phyloP scores from a whole-genome alignment of 2,329 filamentous ascomycete genomes.

The Colletotrichum spaethianum region DNA sequence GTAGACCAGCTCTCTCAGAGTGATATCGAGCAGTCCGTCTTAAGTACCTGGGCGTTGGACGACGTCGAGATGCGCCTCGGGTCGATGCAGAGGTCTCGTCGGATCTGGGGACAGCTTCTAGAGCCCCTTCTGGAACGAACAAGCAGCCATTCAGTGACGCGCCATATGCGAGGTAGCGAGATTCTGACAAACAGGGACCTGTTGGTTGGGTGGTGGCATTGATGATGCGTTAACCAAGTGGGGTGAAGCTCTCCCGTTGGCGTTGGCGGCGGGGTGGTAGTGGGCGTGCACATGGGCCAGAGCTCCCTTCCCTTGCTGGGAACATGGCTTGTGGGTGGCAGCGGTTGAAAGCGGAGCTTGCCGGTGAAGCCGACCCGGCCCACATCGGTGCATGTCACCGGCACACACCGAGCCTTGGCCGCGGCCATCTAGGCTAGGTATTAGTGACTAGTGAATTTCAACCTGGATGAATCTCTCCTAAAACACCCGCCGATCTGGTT shows the following conservation, averaged over 20 bases:
- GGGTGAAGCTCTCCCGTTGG: conserved; percentile 39
- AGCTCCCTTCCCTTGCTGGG: neutral
- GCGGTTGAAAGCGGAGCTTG: neutral
- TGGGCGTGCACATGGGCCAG: neutral
- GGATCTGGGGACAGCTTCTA: conserved; percentile 37
- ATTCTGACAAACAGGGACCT: conserved; percentile 41
- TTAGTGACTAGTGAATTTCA: neutral
- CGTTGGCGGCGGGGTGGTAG: conserved; percentile 15
- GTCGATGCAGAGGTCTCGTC: conserved; percentile 17
- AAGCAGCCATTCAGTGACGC: conserved; percentile 37
- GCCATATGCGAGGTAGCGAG: conserved; percentile 31
- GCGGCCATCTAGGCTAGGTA: neutral
- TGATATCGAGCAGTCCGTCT: conserved; percentile 21
- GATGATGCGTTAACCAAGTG: conserved; percentile 40
- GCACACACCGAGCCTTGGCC: neutral
- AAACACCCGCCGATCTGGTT: neutral
- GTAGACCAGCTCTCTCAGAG: conserved; percentile 23
- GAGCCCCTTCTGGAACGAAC: conserved; percentile 15
- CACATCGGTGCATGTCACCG: conserved; percentile 1
- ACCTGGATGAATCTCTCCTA: neutral
- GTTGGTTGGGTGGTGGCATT: conserved; percentile 42
- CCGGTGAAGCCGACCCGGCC: conserved; percentile 8
- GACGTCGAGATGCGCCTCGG: conserved; percentile 6
- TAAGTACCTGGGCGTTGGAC: conserved; percentile 22
- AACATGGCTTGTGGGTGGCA: neutral